Percentiles rank a stretch among this genome's conserved stretches.
These are phyloP conservation scores for Wakefieldia striispora DNA, from an alignment of 768 basidiomycete species.

Conservation along the genomic window DNA sequence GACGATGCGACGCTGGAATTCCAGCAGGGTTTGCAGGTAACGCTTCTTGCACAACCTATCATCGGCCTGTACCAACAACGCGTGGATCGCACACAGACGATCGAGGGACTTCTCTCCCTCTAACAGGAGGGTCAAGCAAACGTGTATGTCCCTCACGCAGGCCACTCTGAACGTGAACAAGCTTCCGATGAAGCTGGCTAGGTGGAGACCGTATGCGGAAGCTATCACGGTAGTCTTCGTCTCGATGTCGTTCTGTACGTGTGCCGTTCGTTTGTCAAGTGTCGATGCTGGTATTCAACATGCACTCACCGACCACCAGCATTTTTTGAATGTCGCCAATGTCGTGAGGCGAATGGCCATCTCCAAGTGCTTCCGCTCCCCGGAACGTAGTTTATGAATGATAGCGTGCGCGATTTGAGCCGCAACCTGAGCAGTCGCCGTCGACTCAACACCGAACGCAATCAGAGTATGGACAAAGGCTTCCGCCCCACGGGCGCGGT, in stretches of 20 bases:
- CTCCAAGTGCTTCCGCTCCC: slow-evolving; percentile 12
- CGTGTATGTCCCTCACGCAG: slow-evolving; percentile 26
- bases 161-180: slow-evolving; percentile 28
- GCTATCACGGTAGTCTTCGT: slow-evolving; percentile 2
- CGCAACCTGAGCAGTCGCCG: slow-evolving; percentile 11
- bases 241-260: slow-evolving; percentile 17
- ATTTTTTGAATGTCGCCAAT: slow-evolving; percentile 14
- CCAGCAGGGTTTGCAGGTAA: slow-evolving; percentile 14
- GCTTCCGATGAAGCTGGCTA: slow-evolving; percentile 33
- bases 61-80: slow-evolving; percentile 32
- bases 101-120: slow-evolving; percentile 22
- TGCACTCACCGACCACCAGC: slow-evolving; percentile 18
- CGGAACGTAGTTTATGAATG: slow-evolving; percentile 2
- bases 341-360: slow-evolving; percentile 10
- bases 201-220: slow-evolving; percentile 23
- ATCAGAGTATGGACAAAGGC: slow-evolving; percentile 16
- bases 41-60: slow-evolving; percentile 31
- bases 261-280: not conserved
- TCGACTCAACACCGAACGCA: slow-evolving; percentile 13
- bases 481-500: slow-evolving; percentile 14
- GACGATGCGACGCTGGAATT: slow-evolving; percentile 20
- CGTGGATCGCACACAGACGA: slow-evolving; percentile 35
- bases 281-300: not conserved
- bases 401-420: slow-evolving; percentile 16
- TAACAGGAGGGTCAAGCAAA: slow-evolving; percentile 28